Percentiles rank a stretch among this genome's conserved stretches.
phyloP scores from a whole-genome alignment of 2,329 filamentous ascomycete species.

The Ambrosiella xylebori region DNA sequence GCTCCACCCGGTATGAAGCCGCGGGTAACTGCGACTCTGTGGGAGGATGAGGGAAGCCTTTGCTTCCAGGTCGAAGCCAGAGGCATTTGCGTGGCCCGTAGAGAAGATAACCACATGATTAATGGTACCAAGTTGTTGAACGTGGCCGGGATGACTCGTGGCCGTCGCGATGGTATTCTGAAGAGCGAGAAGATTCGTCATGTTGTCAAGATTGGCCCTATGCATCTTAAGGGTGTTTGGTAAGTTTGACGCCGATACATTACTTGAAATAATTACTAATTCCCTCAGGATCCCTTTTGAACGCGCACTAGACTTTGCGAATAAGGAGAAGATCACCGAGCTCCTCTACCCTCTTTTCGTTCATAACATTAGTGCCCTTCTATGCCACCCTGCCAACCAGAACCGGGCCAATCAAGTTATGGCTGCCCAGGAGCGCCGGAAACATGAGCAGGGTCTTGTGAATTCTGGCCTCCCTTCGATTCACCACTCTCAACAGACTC shows the following conservation, averaged over 20 bases:
- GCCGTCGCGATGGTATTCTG: constrained; percentile 82
- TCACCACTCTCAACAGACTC: constrained; percentile 38
- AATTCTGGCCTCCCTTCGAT: constrained; percentile 46
- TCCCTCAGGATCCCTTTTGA: constrained; percentile 80
- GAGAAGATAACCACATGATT: constrained; percentile 98
- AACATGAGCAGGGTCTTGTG: constrained; percentile 51
- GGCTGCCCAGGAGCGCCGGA: constrained; percentile 64
- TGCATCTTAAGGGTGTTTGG: constrained; percentile 98
- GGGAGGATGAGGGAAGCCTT: constrained; percentile 94
- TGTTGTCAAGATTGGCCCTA: constrained; percentile 96
- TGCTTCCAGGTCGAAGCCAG: constrained; percentile 97
- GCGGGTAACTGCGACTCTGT: constrained; percentile 84
- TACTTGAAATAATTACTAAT: not conserved
- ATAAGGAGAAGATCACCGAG: constrained; percentile 98
- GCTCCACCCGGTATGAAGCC: constrained; percentile 92
- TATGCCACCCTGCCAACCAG: constrained; percentile 88
- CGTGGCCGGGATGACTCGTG: constrained; percentile 94
- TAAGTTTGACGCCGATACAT: constrained; percentile 27
- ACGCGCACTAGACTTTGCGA: constrained; percentile 92
- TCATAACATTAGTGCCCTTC: constrained; percentile 82
- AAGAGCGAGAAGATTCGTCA: constrained; percentile 96
- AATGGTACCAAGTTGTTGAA: constrained; percentile 96
- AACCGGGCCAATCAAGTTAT: constrained; percentile 70
- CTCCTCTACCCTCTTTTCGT: constrained; percentile 90
- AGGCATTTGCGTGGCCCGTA: constrained; percentile 83